phyloP scores from a whole-genome alignment of 495 filamentous ascomycete genomes.

The Aspergillus conjunctus region DNA sequence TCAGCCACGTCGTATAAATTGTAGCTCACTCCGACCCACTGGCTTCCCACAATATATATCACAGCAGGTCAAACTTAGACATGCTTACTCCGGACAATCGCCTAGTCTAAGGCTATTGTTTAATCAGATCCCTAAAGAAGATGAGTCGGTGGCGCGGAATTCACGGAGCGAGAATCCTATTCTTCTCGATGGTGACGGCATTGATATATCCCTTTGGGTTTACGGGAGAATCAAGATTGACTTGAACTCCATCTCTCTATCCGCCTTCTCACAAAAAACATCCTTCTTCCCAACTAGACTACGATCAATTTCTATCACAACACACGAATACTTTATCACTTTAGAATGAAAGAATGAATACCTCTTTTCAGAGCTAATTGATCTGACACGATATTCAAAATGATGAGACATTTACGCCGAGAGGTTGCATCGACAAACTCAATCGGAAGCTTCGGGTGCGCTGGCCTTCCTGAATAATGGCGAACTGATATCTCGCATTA shows the following conservation, averaged over 20 bases:
- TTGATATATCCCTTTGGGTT: background rate
- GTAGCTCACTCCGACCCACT: too few species aligned
- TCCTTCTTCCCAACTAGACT: too few species aligned
- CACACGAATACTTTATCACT: background rate
- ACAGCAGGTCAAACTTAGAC: too few species aligned
- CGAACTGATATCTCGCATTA: background rate
- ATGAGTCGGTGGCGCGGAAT: background rate
- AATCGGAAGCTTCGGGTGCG: conserved; percentile 16
- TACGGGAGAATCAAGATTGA: background rate
- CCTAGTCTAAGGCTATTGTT: too few species aligned
- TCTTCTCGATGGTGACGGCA: background rate
- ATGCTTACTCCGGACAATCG: too few species aligned
- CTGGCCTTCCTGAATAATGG: background rate
- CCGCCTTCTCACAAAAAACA: too few species aligned
- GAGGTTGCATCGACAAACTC: conserved; percentile 13
- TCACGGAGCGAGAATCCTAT: background rate
- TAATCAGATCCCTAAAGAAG: background rate
- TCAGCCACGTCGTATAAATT: too few species aligned
- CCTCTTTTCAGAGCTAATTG: background rate
- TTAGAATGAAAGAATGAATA: background rate
- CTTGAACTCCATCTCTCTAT: too few species aligned
- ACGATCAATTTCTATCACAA: too few species aligned
- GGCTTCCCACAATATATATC: too few species aligned
- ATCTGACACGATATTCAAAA: background rate
- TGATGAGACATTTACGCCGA: conserved; percentile 5